Base-by-base conservation (phyloP, 169 alveolate genomes). In the Eimeria necatrix region DNA sequence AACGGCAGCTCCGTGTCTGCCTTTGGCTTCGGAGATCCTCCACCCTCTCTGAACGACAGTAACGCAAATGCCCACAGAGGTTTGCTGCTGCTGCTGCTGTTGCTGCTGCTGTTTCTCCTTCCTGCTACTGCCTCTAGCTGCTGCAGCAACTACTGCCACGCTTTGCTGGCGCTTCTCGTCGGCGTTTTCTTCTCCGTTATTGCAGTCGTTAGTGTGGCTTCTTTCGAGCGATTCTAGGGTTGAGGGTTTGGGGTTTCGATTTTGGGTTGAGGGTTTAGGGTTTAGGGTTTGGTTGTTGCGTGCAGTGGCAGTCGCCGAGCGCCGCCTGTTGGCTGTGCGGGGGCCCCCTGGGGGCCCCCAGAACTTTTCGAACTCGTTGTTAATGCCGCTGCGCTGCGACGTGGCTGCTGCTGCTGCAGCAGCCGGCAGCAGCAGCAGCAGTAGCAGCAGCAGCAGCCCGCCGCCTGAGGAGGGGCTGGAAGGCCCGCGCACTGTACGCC, bases 1-100 rank as follows among this genome's bases (percentile, higher is more conserved):
- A 76, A 76, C 87, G 87, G 87, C 64, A 76, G 87, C 64, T 76
- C 87, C 14, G 87, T 60, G 9, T 60, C 87, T 12, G 22, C 87
- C 22, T 49, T 76, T n/a, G 64, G n/a, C 8, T 76, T 73, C 51
- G 83, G 22, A 32, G 22, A 18, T 32, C 41, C 41, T 32, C 41
- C 41, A 2, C 41, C 41, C 41, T 32, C 41, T 32, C 41, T 32
- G 41, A 32, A 32, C 41, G 41, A 32, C 41, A 32, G 41, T 32
- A 32, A 32, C 41, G 41, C 41, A 32, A 32, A 32, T 32, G 41
- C 41, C 41, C 41, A 32, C 41, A 32, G 41, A 32, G 41, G 41
- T 32, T 32, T 32, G 41, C 41, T 32, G 41, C 41, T 32, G 41
- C 41, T 32, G 41, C 41, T 32, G 41, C 41, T 32, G 41, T 32